Evolutionary conservation across 805 yeast genomes (phyloP).

Genomic region (Komagataella mondaviorum): DNA sequence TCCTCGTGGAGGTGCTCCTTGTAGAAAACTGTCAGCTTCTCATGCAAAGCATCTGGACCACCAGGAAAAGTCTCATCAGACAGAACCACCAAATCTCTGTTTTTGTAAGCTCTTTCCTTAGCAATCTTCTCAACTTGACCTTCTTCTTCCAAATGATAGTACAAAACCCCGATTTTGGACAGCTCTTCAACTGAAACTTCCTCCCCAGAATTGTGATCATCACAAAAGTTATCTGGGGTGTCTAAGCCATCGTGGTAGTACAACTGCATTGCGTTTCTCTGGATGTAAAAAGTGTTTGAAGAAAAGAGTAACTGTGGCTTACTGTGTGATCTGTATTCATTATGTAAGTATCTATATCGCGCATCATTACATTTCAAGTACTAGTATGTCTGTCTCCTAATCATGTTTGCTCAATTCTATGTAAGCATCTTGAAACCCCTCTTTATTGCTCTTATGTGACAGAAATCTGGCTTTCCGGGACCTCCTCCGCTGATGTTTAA

Average conservation of each 20-base stretch:
- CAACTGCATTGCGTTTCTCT: constrained; percentile 21
- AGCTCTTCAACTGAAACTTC: constrained; percentile 37
- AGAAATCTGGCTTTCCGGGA: neutral
- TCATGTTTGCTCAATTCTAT: neutral
- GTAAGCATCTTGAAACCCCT: neutral
- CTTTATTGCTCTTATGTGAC: neutral
- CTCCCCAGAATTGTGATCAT: constrained; percentile 60
- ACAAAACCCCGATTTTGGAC: constrained; percentile 52
- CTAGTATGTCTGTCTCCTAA: neutral
- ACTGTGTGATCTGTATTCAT: neutral
- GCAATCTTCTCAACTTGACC: constrained; percentile 59
- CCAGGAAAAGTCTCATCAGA: constrained; percentile 48
- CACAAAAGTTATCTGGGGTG: constrained; percentile 40
- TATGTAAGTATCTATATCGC: neutral
- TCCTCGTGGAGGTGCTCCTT: constrained; percentile 91
- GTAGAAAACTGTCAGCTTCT: constrained; percentile 58
- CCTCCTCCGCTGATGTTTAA: neutral
- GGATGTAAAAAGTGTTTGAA: neutral
- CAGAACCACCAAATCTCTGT: constrained; percentile 61
- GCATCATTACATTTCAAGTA: neutral
- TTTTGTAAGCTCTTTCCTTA: constrained; percentile 55
- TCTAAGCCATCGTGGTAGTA: constrained; percentile 57
- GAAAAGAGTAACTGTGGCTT: neutral
- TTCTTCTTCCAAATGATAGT: constrained; percentile 33
- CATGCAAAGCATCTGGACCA: constrained; percentile 42